A percentile compares a stretch with the other conserved stretches of the same genome.
These are phyloP conservation scores for Melanopsichium pennsylvanicum DNA, from an alignment of 1,284 basidiomycete species.

Conservation along the genomic window DNA sequence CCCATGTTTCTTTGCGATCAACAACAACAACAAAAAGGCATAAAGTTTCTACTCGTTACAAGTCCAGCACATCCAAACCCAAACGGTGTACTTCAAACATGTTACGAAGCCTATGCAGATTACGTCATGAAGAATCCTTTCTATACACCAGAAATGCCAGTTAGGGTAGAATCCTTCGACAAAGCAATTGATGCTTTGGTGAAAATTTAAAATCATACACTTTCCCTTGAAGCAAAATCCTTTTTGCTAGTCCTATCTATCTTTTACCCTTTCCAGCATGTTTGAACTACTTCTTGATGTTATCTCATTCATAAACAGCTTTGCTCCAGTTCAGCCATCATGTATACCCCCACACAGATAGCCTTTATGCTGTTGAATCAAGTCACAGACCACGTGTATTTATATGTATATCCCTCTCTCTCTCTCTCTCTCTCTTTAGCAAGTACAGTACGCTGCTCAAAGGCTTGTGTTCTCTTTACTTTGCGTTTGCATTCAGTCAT, in stretches of 20 bases:
- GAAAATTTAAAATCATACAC: slow-evolving; percentile 19
- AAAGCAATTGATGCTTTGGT: slow-evolving; percentile 66
- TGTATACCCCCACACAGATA: slow-evolving; percentile 1
- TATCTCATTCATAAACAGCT: not conserved
- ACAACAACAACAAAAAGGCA: too few relatives aligned
- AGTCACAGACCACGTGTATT: not conserved
- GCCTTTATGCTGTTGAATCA: too few relatives aligned
- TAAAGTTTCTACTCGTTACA: slow-evolving; percentile 94
- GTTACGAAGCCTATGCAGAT: slow-evolving; percentile 90
- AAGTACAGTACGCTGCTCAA: too few relatives aligned
- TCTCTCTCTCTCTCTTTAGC: too few relatives aligned
- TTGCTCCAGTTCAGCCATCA: not conserved
- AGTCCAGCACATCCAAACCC: slow-evolving; percentile 76
- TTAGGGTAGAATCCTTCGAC: slow-evolving; percentile 89
- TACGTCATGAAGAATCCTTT: slow-evolving; percentile 99
- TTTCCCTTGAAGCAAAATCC: too few relatives aligned
- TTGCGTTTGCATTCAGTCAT: not conserved
- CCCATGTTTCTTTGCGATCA: too few relatives aligned
- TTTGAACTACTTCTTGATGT: too few relatives aligned
- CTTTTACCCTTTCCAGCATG: too few relatives aligned
- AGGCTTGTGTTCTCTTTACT: too few relatives aligned
- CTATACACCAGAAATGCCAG: slow-evolving; percentile 98
- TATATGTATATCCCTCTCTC: slow-evolving; percentile 19
- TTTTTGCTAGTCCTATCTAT: too few relatives aligned
- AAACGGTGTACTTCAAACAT: slow-evolving; percentile 71